Evolutionary conservation across 1,139 yeast genomes (phyloP).

Genomic region (Pneumocystis jirovecii): DNA sequence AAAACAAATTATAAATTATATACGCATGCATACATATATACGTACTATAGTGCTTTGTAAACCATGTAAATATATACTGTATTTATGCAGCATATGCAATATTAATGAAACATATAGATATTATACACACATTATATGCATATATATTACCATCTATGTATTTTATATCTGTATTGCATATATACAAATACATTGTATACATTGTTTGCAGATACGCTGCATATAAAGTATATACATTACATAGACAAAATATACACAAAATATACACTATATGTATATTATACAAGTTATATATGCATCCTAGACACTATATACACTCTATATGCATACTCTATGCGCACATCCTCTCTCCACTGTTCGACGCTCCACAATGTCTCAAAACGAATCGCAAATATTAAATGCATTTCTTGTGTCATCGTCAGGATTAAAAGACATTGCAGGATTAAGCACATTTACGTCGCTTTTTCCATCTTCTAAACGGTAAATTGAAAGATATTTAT

Average conservation of each 20-base stretch:
- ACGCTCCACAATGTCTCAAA: not conserved
- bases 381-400: not conserved
- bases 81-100: no score
- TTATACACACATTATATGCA: no score
- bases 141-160: no score
- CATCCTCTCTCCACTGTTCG: no score
- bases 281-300: not conserved
- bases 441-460: not conserved
- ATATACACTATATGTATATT: not conserved
- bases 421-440: not conserved
- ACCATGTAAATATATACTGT: no score
- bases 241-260: not conserved
- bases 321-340: not conserved
- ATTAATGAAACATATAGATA: no score
- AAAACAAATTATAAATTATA: no score
- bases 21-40: no score
- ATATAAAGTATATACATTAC: not conserved
- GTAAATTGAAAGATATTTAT: not conserved
- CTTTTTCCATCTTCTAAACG: not conserved
- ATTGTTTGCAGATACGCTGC: no score
- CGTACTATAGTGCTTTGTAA: no score
- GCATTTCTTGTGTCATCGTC: not conserved
- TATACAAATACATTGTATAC: no score
- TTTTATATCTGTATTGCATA: no score
- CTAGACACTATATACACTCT: not conserved